Percentiles rank a stretch among this genome's conserved stretches.
phyloP scores from a whole-genome alignment of 768 basidiomycete genomes.

The Tephrocybe sp. region DNA sequence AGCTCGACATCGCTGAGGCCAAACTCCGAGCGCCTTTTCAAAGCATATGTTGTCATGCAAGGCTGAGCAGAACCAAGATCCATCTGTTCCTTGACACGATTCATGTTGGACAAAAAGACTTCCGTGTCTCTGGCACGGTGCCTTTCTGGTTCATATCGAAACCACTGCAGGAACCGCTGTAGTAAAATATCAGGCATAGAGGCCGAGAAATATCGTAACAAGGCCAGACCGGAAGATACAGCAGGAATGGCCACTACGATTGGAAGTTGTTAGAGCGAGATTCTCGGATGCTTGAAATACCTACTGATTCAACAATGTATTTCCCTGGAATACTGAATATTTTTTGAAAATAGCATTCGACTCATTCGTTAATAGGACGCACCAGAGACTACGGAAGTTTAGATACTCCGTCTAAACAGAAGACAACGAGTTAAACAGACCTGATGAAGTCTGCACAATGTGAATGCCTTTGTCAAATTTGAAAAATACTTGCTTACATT shows the following conservation, averaged over 20 bases:
- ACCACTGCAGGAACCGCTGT: constrained; percentile 38
- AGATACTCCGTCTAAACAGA: background rate
- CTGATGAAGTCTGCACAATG: background rate
- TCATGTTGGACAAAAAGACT: constrained; percentile 33
- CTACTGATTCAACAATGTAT: constrained; percentile 6
- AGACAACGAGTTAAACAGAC: background rate
- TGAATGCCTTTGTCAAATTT: background rate
- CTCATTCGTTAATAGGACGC: background rate
- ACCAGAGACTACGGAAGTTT: background rate
- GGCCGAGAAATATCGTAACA: background rate
- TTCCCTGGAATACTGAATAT: constrained; percentile 1
- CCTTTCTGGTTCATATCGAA: constrained; percentile 34
- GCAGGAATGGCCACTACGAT: constrained; percentile 10
- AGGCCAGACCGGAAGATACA: constrained; percentile 9
- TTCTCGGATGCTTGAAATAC: background rate
- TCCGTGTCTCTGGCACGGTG: constrained; percentile 22
- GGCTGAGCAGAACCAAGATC: constrained; percentile 32
- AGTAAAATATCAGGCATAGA: too few species aligned
- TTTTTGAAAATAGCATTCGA: too few species aligned
- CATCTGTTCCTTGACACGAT: constrained; percentile 40
- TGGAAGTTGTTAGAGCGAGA: background rate
- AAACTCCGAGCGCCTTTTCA: constrained; percentile 30
- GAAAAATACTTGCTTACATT: background rate
- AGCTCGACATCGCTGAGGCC: constrained; percentile 37
- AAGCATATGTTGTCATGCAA: constrained; percentile 34